Base-by-base conservation (phyloP, 129 eudicot species). In the Saussurea involucrata region DNA sequence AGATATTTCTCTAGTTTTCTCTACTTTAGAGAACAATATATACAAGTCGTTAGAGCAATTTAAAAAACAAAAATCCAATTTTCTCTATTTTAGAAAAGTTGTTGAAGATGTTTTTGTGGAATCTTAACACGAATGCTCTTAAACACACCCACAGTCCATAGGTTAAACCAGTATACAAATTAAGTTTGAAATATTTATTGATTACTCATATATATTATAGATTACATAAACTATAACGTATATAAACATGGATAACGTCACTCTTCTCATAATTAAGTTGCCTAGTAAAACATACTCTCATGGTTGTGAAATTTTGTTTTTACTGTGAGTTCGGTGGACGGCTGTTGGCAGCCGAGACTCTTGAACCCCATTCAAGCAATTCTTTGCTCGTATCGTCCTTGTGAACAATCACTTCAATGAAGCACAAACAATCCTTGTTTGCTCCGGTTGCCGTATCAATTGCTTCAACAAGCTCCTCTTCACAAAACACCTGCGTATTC, bases 371-470 rank as follows among this genome's bases (percentile, higher is more conserved):
- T 70, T 79, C 83, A 18, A 83, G 87, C 57, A 79, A 33, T 69
- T 78, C 87, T 75, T 80, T 84, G 75, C 87, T 84, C 0, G 87
- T 84, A 75, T 84, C 82, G 24, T 84, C 82, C 69, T 84, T 80
- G 77, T 84, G 84, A 61, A 75, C 84, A 53, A 80, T 69, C 75
- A 80, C 84, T 68, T 84, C 87, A 63, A 84, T 80, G 78, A 80
- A 84, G 77, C 87, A 80, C 21, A 84, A 60, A 24, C 75, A 63
- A 37, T 79, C 87, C 37, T 84, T 80, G 36, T 75, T 76, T 0
- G 25, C 78, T 71, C 84, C 82, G 0, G 42, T 42, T 15, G 87
- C 74, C 6, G 84, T 79, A 13, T 65, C 79, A n/a, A 84, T 75
- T 55, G 87, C 87, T 70, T 71, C 40, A 25, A 71, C 49, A 18